phyloP scores from a whole-genome alignment of 768 basidiomycete genomes.

The Suillus sp. region DNA sequence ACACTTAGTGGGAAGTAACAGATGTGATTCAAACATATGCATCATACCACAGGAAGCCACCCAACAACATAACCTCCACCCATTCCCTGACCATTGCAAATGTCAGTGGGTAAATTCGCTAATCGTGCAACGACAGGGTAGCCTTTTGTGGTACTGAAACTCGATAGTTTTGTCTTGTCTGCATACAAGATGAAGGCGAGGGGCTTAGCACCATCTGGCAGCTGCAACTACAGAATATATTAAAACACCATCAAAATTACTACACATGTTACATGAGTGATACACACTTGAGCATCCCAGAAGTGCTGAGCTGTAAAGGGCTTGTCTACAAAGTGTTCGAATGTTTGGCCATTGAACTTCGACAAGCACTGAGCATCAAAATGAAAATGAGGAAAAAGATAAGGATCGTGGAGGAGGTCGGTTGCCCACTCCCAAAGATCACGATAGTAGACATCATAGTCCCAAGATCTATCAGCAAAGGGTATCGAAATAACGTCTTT shows the following conservation, averaged over 20 bases:
- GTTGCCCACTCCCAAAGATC: not conserved
- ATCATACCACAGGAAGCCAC: not conserved
- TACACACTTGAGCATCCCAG: conserved; percentile 1
- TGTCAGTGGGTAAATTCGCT: not conserved
- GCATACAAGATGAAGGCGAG: not conserved
- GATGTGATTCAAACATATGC: not conserved
- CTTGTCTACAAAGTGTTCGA: not conserved
- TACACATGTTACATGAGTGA: not conserved
- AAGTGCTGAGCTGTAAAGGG: not conserved
- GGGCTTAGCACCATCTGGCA: not conserved
- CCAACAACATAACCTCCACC: not conserved
- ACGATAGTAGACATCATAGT: not conserved
- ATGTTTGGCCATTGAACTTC: not conserved
- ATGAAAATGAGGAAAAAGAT: conserved; percentile 1
- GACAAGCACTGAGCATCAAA: not conserved
- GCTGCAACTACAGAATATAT: not conserved
- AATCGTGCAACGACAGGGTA: not conserved
- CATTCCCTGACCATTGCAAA: not conserved
- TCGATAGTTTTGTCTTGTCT: not conserved
- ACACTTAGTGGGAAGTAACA: not conserved
- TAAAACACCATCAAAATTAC: not conserved
- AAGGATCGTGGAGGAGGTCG: not conserved
- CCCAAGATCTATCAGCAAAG: not conserved
- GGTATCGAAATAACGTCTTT: not conserved
- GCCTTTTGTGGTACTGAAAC: not conserved